These are phyloP conservation scores for Aphanoascus verrucosus DNA, from an alignment of 2,329 filamentous ascomycete species.

Conservation along the genomic window DNA sequence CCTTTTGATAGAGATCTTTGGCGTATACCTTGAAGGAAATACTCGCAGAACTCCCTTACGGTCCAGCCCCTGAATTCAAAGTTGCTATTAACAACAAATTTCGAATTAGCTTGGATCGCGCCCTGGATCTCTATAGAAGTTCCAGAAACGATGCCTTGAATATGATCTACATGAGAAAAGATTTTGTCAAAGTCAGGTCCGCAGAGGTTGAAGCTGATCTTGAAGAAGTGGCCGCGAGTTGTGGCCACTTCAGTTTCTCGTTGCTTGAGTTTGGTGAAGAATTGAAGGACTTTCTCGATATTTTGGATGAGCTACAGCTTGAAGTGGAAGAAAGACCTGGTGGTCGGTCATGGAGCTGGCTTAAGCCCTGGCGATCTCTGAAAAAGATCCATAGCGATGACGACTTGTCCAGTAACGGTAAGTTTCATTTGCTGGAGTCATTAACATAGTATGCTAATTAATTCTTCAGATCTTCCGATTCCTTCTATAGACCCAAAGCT, in stretches of 20 bases:
- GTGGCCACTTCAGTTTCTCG: slow-evolving; percentile 90
- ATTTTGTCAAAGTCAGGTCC: slow-evolving; percentile 56
- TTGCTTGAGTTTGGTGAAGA: slow-evolving; percentile 85
- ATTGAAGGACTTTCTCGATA: slow-evolving; percentile 68
- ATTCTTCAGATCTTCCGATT: slow-evolving; percentile 16
- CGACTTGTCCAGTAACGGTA: not conserved
- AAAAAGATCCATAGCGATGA: not conserved
- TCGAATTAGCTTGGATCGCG: slow-evolving; percentile 66
- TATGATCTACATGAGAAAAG: slow-evolving; percentile 69
- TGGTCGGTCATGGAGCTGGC: slow-evolving; percentile 69
- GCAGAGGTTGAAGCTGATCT: slow-evolving; percentile 80
- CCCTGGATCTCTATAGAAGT: slow-evolving; percentile 65
- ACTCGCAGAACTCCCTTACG: slow-evolving; percentile 76
- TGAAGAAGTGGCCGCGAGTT: slow-evolving; percentile 95
- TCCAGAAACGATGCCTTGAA: slow-evolving; percentile 66
- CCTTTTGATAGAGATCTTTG: slow-evolving; percentile 57
- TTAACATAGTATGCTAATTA: not conserved
- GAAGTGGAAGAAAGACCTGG: slow-evolving; percentile 52
- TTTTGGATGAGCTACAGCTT: slow-evolving; percentile 71
- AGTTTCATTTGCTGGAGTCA: too few species aligned
- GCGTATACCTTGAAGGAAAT: slow-evolving; percentile 83
- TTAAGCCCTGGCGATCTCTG: slow-evolving; percentile 57
- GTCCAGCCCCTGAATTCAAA: slow-evolving; percentile 52
- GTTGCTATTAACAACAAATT: slow-evolving; percentile 72
- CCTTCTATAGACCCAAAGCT: slow-evolving; percentile 7